Evolutionary conservation across 495 filamentous ascomycete genomes (phyloP).

Genomic region (Tuber melanosporum): DNA sequence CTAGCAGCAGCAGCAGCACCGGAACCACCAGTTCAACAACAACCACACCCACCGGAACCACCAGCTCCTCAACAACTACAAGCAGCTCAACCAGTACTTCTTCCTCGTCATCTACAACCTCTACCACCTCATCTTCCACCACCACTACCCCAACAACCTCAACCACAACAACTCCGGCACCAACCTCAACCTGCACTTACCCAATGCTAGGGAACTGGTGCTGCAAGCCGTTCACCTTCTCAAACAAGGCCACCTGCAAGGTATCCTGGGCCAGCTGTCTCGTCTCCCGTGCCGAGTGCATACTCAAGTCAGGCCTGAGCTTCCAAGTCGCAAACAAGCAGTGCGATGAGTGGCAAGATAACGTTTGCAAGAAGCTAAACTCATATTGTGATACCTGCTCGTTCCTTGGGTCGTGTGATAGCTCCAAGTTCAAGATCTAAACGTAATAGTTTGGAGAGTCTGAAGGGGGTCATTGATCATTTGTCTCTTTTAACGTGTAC

Average conservation of each 20-base stretch:
- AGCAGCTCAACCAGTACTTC: neutral
- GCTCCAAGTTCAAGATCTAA: conserved; percentile 6
- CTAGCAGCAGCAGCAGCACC: conserved; percentile 15
- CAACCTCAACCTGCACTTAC: conserved; percentile 13
- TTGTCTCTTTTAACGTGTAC: neutral
- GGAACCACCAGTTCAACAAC: neutral
- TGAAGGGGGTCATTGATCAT: neutral
- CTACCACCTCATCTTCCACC: conserved; percentile 8
- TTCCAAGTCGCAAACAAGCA: neutral
- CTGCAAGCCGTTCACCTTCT: conserved; percentile 5
- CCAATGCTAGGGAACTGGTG: conserved; percentile 19
- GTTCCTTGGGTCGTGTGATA: conserved; percentile 9
- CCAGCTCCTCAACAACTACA: neutral
- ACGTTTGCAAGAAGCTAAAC: conserved; percentile 10
- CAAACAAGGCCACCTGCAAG: conserved; percentile 11
- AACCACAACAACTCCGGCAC: conserved; percentile 3
- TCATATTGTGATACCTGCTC: conserved; percentile 8
- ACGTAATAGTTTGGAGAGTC: neutral
- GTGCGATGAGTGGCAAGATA: conserved; percentile 9
- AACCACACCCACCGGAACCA: neutral
- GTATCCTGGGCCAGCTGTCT: conserved; percentile 11
- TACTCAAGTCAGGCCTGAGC: conserved; percentile 3
- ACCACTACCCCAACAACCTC: conserved; percentile 1
- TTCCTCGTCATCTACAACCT: neutral
- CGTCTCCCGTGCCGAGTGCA: conserved; percentile 6